Conservation (phyloP, 345 rosid species). For the Rhodomyrtus tomentosa region DNA sequence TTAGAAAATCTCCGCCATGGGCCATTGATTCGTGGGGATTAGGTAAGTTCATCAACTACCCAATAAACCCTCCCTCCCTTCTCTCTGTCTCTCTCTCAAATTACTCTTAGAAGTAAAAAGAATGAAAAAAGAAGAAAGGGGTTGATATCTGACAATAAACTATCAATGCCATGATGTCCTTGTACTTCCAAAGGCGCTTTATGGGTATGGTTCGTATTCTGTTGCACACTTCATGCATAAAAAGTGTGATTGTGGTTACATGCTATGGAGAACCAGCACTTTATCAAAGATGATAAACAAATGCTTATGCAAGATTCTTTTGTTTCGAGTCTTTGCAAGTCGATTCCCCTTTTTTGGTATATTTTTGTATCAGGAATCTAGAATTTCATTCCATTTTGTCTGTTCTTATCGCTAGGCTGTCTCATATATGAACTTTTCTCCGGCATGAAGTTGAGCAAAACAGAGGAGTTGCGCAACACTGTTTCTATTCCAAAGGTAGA, state of each 20-base stretch:
- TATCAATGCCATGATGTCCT: neutral
- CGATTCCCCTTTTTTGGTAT: neutral
- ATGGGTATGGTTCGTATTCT: neutral
- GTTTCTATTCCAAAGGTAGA: conserved; percentile 87
- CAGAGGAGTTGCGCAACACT: conserved; percentile 94
- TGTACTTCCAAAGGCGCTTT: neutral
- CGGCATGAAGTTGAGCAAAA: conserved; percentile 66
- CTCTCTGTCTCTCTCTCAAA: neutral
- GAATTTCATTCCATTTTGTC: neutral
- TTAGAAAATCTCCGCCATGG: conserved; percentile 96
- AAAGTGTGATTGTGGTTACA: neutral
- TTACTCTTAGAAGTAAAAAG: neutral
- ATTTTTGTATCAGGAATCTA: neutral
- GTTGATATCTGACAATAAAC: neutral
- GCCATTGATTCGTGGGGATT: conserved; percentile 98
- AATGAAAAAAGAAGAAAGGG: neutral
- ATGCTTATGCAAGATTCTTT: neutral
- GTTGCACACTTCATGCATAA: neutral
- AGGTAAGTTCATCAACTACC: conserved; percentile 35
- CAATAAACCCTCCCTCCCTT: neutral
- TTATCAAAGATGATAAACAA: neutral
- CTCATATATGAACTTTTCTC: conserved; percentile 93
- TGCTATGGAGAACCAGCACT: neutral
- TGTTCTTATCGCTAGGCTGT: conserved; percentile 48
- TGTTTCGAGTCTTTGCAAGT: neutral